phyloP scores from a whole-genome alignment of 2,329 filamentous ascomycete species.

The Allantophomopsis cytisporea region DNA sequence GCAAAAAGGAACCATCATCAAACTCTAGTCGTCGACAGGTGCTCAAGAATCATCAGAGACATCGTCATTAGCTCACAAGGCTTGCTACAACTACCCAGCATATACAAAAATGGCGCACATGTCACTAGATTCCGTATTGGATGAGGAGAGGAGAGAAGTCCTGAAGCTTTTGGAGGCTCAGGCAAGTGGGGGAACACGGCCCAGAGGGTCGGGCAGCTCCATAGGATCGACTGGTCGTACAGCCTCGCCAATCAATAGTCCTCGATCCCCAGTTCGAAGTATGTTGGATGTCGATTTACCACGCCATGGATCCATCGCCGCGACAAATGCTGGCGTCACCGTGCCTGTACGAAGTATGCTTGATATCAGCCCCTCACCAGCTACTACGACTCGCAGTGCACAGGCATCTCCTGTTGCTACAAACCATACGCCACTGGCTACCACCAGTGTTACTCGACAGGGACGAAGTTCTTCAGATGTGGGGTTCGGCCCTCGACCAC shows the following conservation, averaged over 20 bases:
- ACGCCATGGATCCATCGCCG: conserved; percentile 12
- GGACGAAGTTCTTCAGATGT: conserved; percentile 40
- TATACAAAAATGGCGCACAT: conserved; percentile 26
- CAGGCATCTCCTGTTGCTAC: conserved; percentile 31
- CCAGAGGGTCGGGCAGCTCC: conserved; percentile 17
- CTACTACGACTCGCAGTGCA: conserved; percentile 27
- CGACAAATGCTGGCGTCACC: conserved; percentile 22
- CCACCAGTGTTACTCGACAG: conserved; percentile 10
- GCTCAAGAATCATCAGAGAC: too few species aligned
- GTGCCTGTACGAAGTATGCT: conserved; percentile 52
- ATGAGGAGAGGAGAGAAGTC: conserved; percentile 65
- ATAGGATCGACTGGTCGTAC: conserved; percentile 25
- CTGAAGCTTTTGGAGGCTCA: conserved; percentile 47
- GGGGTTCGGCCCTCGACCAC: conserved; percentile 30
- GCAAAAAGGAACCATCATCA: too few species aligned
- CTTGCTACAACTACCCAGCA: too few species aligned
- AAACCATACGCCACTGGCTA: conserved; percentile 11
- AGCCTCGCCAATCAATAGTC: conserved; percentile 38
- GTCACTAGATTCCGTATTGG: conserved; percentile 65
- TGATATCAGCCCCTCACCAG: conserved; percentile 28
- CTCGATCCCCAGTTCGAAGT: conserved; percentile 54
- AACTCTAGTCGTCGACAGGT: too few species aligned
- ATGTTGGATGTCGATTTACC: conserved; percentile 43
- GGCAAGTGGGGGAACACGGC: conserved; percentile 2
- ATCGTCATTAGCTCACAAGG: too few species aligned